Evolutionary conservation across 768 basidiomycete genomes (phyloP).

Genomic region (Leccinum longicurvipes): DNA sequence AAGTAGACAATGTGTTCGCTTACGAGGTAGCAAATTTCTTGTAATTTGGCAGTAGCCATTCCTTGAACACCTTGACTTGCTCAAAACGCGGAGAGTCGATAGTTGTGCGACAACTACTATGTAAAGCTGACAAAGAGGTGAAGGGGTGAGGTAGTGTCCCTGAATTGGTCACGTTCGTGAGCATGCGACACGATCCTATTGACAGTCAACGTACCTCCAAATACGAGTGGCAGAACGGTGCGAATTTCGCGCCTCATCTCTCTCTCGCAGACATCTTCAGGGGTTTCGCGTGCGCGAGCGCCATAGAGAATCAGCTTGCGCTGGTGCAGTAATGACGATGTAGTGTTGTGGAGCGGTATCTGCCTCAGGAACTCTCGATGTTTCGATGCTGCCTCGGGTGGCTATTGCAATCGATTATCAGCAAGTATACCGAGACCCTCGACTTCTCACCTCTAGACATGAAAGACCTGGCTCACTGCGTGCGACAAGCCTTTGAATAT

Average conservation of each 20-base stretch:
- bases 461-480: constrained; percentile 66
- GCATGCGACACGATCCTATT: background rate
- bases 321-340: constrained; percentile 60
- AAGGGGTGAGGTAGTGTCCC: constrained; percentile 29
- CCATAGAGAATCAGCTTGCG: constrained; percentile 71
- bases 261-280: constrained; percentile 67
- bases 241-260: constrained; percentile 72
- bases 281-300: constrained; percentile 61
- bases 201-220: constrained; percentile 46
- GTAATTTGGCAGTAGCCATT: constrained; percentile 74
- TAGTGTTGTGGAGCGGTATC: constrained; percentile 65
- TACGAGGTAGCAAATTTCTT: constrained; percentile 53
- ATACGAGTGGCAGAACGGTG: constrained; percentile 59
- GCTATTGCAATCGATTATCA: constrained; percentile 4
- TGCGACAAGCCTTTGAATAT: constrained; percentile 79
- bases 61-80: constrained; percentile 64
- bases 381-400: constrained; percentile 40
- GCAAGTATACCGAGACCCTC: background rate
- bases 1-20: constrained; percentile 3
- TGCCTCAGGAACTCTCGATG: constrained; percentile 69
- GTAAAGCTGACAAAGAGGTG: constrained; percentile 38
- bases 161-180: constrained; percentile 22
- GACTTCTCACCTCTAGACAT: constrained; percentile 44
- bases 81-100: constrained; percentile 65
- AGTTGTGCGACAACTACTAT: constrained; percentile 43